phyloP scores from a whole-genome alignment of 202 grass and related monocot genomes.

The Tripidium arundinaceum region DNA sequence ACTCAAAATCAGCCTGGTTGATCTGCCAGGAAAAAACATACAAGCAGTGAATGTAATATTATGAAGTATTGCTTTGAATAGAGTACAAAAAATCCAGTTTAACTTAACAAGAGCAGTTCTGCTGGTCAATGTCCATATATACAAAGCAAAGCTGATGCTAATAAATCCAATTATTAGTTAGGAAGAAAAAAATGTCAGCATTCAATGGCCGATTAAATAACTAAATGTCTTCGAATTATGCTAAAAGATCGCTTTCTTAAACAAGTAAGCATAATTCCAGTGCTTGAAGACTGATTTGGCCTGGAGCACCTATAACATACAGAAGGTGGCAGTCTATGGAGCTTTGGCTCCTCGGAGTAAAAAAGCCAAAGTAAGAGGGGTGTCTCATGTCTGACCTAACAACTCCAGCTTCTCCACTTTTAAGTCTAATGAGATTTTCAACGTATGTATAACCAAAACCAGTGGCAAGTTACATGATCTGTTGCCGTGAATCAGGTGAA shows the following conservation, averaged over 20 bases:
- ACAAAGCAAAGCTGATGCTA: neutral
- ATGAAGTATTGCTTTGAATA: neutral
- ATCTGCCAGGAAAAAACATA: slow-evolving; percentile 47
- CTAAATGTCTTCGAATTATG: neutral
- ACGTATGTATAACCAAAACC: neutral
- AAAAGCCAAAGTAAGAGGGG: neutral
- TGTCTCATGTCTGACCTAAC: neutral
- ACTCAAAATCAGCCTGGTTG: slow-evolving; percentile 68
- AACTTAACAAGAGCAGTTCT: neutral
- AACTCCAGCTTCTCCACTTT: neutral
- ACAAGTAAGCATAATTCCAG: slow-evolving; percentile 1
- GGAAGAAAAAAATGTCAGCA: neutral
- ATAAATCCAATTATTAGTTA: neutral
- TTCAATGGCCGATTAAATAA: neutral
- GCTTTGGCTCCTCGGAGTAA: neutral
- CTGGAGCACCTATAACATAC: neutral
- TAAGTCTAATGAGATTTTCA: neutral
- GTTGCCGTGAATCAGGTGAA: neutral
- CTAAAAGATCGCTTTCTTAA: neutral
- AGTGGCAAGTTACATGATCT: neutral
- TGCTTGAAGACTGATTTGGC: neutral
- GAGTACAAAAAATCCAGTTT: neutral
- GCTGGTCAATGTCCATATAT: no score
- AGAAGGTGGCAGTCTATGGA: neutral
- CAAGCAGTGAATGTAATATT: neutral